phyloP scores from a whole-genome alignment of 2,329 filamentous ascomycete genomes.

The Microsporum canis region DNA sequence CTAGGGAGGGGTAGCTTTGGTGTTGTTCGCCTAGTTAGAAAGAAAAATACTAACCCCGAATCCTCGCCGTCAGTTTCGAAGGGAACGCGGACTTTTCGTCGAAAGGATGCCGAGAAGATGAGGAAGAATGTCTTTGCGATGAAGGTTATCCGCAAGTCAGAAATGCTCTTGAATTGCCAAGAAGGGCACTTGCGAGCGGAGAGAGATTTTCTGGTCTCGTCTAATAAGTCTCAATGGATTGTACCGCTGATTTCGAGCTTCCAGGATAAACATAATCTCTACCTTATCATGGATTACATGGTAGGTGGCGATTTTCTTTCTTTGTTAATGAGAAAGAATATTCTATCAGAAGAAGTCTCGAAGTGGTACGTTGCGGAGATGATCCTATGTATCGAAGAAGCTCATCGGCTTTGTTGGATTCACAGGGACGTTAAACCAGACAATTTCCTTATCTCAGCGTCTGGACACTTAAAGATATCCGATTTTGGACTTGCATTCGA shows the following conservation, averaged over 20 bases:
- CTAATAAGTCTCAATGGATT: constrained; percentile 81
- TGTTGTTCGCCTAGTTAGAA: constrained; percentile 72
- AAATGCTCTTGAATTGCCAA: constrained; percentile 83
- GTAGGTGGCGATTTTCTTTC: constrained; percentile 89
- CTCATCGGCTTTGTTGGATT: constrained; percentile 77
- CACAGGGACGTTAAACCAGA: constrained; percentile 95
- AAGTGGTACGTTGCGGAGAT: constrained; percentile 91
- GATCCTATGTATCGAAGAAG: constrained; percentile 88
- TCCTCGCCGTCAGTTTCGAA: constrained; percentile 7
- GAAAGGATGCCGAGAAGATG: constrained; percentile 13
- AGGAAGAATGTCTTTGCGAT: constrained; percentile 69
- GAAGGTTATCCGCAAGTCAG: constrained; percentile 91
- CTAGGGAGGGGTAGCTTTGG: constrained; percentile 93
- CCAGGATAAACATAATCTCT: constrained; percentile 71
- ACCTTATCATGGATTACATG: constrained; percentile 98
- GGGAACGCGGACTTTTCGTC: constrained; percentile 13
- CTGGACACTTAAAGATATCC: constrained; percentile 86
- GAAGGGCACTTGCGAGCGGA: constrained; percentile 88
- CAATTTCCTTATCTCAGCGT: constrained; percentile 83
- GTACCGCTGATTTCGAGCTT: constrained; percentile 82
- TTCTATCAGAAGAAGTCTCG: constrained; percentile 64
- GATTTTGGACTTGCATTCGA: constrained; percentile 95
- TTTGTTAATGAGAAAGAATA: constrained; percentile 71
- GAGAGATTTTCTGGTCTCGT: constrained; percentile 79
- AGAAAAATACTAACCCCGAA: constrained; percentile 34